Evolutionary conservation across 1,139 yeast species (phyloP), one percentile per base, ranked within the genome.

Genomic region (Yamadazyma oceani): DNA sequence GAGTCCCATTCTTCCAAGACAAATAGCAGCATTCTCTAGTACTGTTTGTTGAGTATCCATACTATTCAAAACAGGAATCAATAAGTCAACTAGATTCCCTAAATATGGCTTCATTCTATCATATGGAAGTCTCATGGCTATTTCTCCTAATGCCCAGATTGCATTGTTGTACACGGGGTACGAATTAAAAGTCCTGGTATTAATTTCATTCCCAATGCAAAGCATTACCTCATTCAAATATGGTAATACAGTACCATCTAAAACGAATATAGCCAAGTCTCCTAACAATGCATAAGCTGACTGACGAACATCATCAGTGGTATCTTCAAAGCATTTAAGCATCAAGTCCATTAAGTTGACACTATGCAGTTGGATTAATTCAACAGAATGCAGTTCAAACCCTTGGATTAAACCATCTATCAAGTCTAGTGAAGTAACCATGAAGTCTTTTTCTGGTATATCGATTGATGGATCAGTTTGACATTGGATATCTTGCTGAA

Each of bases 381-480:
- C 81, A 4, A 73, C 77, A 17, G 83, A 71, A 48, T 82, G 82
- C 9, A 64, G 59, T 9, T 85, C 86, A 44, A 92, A 72, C 1
- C 97, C 98, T 63, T 90, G 97, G 12, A 89, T 82, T 41, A 92
- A 66, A 1, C 98, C 98, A 59, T 90, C 97, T 24, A 92, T 74
- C 51, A 92, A 72, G 57, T 92, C 98, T 35, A 92, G 62, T 1
- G 97, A 80, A 1, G 97, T 87, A 28, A 92, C 89, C 47, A 87
- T 75, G 51, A 90, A 88, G 60, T 90, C 97, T 57, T 85, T 87
- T 55, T 92, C 97, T 1, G 96, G 96, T 1, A 85, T 77, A 15
- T 83, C 88, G 34, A 84, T 71, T 9, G 61, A 50, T 4, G 95
- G 90, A 55, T 88, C 84, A 14, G 76, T 70, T 34, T 78, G 78